Base-by-base conservation (phyloP, 352 stramenopile species). In the Hyaloperonospora brassicae region DNA sequence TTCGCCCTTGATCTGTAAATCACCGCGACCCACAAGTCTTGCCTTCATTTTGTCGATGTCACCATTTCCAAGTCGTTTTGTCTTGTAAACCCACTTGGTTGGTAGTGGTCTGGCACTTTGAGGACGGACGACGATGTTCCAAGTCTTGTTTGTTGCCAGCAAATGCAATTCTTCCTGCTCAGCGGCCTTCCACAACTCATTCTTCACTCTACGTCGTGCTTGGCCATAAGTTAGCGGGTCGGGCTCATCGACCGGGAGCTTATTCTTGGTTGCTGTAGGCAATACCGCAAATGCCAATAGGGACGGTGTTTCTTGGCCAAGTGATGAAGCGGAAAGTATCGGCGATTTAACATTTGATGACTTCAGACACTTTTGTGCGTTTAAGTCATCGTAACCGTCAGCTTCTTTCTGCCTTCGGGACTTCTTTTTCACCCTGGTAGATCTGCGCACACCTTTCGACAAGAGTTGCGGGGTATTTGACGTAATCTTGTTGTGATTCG, bases 131-230 rank as follows among this genome's bases (percentile, higher is more conserved):
- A 21, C 38, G 1, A 21, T 43, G 38, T 21, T 17, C 2, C 4
- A 43, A 43, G 38, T 43, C 12, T 43, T 43, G 38, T 43, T 43
- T 14, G 38, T 9, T 43, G 14, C 38, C 38, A 43, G 38, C 4
- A 14, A 43, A 23, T 21, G 38, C 9, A 43, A 14, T 21, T 21
- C 38, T 43, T 23, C 13, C 14, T 43, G 38, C 38, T 43, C 9
- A 7, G 38, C 38, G 35, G 14, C 9, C 35, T 41, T 41, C 35
- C 35, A 12, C 35, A 17, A 43, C 38, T 43, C 38, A 21, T 6
- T 22, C 2, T 43, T 43, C 21, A 21, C 38, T 9, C 38, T 43
- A 14, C 38, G 13, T 23, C 38, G 6, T 14, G 38, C 38, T 14
- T 43, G 38, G 13, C 38, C 13, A 22, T 43, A 22, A 21, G 2